Evolutionary conservation across 2,329 filamentous ascomycete species (phyloP).

Genomic region (Ophiosphaerella narmari): DNA sequence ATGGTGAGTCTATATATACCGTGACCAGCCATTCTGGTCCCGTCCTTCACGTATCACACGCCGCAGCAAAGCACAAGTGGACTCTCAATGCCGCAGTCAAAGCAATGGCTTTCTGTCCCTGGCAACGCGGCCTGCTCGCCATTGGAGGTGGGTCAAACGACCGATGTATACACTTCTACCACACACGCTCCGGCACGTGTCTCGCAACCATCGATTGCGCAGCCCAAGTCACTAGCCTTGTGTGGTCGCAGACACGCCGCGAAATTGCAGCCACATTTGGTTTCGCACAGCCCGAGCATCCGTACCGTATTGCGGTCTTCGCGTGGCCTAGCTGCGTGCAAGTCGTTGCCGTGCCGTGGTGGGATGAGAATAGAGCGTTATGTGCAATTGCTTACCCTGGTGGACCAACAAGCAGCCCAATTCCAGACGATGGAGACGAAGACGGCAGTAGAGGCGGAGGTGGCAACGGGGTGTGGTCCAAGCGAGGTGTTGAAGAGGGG

Average conservation of each 20-base stretch:
- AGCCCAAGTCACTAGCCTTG: conserved; percentile 88
- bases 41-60: conserved; percentile 55
- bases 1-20: conserved; percentile 40
- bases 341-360: conserved; percentile 84
- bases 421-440: conserved; percentile 3
- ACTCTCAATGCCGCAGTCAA: conserved; percentile 87
- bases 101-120: conserved; percentile 95
- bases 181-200: conserved; percentile 79
- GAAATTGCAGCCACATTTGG: conserved; percentile 95
- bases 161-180: conserved; percentile 94
- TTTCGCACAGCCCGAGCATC: conserved; percentile 87
- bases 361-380: conserved; percentile 75
- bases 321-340: conserved; percentile 91
- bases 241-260: conserved; percentile 83
- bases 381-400: conserved; percentile 87
- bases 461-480: conserved; percentile 60
- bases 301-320: conserved; percentile 88
- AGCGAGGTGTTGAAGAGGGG: conserved; percentile 68
- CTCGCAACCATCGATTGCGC: conserved; percentile 90
- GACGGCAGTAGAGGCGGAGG: conserved; percentile 38
- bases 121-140: conserved; percentile 84
- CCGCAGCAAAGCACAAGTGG: conserved; percentile 72
- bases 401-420: conserved; percentile 51
- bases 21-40: conserved; percentile 37
- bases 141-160: conserved; percentile 94